Conservation (phyloP, 2,329 filamentous ascomycete species). For the Pseudogymnoascus sp. region DNA sequence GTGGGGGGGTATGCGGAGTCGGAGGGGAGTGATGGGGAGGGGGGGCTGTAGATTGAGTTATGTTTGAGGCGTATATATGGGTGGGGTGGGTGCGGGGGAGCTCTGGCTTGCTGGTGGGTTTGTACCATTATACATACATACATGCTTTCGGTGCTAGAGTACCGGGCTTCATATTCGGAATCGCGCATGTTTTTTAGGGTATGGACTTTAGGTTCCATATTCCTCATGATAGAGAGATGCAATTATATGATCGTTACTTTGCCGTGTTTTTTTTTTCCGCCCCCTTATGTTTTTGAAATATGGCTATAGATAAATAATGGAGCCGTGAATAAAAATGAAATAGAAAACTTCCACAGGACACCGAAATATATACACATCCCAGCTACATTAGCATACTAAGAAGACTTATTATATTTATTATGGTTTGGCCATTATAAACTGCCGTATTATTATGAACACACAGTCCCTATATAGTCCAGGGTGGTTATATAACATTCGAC, state of each 20-base stretch:
- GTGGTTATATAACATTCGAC: too few species aligned
- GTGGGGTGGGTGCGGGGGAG: not conserved
- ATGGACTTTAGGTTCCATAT: not conserved
- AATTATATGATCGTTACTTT: not conserved
- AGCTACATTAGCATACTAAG: too few species aligned
- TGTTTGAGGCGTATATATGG: not conserved
- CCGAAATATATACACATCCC: too few species aligned
- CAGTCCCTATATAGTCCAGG: too few species aligned
- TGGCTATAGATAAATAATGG: not conserved
- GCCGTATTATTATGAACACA: too few species aligned
- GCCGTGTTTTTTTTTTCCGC: not conserved
- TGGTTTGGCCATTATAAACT: too few species aligned
- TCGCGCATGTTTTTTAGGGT: not conserved
- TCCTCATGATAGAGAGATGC: not conserved
- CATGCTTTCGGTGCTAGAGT: not conserved
- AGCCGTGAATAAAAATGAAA: not conserved
- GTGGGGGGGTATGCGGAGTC: constrained; percentile 22
- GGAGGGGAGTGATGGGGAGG: not conserved
- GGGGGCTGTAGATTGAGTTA: not conserved
- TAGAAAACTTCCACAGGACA: too few species aligned
- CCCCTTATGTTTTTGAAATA: not conserved
- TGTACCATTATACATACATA: not conserved
- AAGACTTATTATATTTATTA: too few species aligned
- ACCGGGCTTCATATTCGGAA: not conserved
- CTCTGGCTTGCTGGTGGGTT: not conserved